These are phyloP conservation scores for Hygrocybe punicea DNA, from an alignment of 768 basidiomycete species.

Conservation along the genomic window DNA sequence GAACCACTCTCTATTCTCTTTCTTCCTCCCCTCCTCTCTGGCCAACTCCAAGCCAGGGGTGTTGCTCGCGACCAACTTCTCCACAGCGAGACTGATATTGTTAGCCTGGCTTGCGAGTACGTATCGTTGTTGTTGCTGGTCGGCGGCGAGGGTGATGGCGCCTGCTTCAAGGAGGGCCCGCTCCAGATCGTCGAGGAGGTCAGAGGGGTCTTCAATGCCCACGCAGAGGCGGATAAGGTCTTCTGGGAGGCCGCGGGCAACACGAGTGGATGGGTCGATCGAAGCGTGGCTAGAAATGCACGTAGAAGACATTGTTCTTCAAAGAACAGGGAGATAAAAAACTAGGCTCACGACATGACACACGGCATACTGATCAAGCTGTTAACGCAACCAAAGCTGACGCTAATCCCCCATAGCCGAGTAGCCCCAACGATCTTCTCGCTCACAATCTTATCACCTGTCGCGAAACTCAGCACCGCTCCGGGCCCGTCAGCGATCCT, in stretches of 20 bases:
- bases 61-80: conserved; percentile 53
- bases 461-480: conserved; percentile 92
- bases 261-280: conserved; percentile 91
- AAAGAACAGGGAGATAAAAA: conserved; percentile 10
- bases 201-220: conserved; percentile 92
- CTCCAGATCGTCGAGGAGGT: conserved; percentile 93
- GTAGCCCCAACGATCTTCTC: conserved; percentile 92
- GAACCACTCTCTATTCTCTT: conserved; percentile 61
- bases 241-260: conserved; percentile 96
- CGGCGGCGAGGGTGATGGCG: conserved; percentile 60
- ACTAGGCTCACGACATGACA: conserved; percentile 88
- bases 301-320: conserved; percentile 9
- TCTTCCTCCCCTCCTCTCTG: conserved; percentile 10
- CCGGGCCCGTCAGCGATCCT: conserved; percentile 89
- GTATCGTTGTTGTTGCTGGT: conserved; percentile 38
- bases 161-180: conserved; percentile 88
- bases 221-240: conserved; percentile 97
- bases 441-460: conserved; percentile 84
- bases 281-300: conserved; percentile 76
- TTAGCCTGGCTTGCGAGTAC: conserved; percentile 31
- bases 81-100: conserved; percentile 57
- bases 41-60: background rate
- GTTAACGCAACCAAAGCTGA: conserved; percentile 98
- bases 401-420: conserved; percentile 94
- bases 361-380: conserved; percentile 99